Conservation (phyloP, 306 rosid genomes). For the Oemleria cerasiformis region DNA sequence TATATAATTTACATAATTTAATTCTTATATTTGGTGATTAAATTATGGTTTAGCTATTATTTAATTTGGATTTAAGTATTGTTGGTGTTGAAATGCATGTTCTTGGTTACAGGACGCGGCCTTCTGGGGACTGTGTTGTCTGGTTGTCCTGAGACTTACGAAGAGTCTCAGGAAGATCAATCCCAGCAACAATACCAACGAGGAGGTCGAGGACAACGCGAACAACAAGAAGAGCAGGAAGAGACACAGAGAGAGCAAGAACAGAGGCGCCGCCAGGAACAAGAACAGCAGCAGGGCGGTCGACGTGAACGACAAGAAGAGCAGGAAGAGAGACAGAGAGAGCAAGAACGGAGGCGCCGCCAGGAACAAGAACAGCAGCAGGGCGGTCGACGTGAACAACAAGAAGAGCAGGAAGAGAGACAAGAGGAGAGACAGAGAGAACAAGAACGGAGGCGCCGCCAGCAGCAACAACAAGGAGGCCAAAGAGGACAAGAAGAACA, state of each 20-base stretch:
- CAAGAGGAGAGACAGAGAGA: too few species aligned
- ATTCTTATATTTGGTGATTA: background rate
- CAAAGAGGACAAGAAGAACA: background rate
- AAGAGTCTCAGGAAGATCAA: conserved; percentile 26
- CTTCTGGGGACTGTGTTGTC: conserved; percentile 28
- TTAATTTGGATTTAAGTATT: too few species aligned
- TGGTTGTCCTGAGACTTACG: conserved; percentile 43
- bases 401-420: too few species aligned
- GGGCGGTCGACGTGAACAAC: background rate
- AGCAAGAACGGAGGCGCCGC: background rate
- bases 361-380: background rate
- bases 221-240: too few species aligned
- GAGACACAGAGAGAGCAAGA: too few species aligned
- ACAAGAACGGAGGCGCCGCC: too few species aligned
- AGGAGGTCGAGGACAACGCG: conserved; percentile 5
- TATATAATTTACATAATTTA: background rate
- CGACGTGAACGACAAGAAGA: too few species aligned
- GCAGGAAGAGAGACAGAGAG: conserved; percentile 11
- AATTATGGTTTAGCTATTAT: too few species aligned
- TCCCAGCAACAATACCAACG: background rate
- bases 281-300: too few species aligned
- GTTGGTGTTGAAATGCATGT: too few species aligned
- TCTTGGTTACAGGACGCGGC: conserved; percentile 43
- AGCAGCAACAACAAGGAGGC: too few species aligned
- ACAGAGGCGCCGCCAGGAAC: too few species aligned